These are phyloP conservation scores for Knufia fluminis DNA, from an alignment of 2,329 filamentous ascomycete genomes.

Conservation along the genomic window DNA sequence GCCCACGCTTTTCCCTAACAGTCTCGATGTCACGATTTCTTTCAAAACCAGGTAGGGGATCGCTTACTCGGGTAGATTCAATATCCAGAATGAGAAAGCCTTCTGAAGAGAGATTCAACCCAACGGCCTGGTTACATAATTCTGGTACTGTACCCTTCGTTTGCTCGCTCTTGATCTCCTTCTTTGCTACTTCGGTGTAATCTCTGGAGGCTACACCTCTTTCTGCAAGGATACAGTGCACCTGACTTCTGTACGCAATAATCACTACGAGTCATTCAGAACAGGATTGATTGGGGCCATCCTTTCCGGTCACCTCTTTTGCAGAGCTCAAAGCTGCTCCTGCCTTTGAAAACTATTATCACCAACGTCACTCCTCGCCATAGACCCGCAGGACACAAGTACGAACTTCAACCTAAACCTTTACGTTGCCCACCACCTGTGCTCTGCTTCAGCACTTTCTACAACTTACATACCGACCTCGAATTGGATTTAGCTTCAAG, in stretches of 20 bases:
- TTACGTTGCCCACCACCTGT: neutral
- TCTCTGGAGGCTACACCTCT: too few species aligned
- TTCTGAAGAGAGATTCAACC: neutral
- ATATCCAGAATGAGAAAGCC: neutral
- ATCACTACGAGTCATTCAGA: neutral
- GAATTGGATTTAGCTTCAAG: too few species aligned
- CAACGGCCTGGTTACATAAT: conserved; percentile 2
- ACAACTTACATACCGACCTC: neutral
- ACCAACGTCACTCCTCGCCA: neutral
- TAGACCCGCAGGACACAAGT: neutral
- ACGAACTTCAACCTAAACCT: neutral
- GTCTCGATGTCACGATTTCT: neutral
- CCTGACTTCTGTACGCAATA: too few species aligned
- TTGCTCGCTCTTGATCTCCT: neutral
- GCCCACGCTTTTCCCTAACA: conserved; percentile 6
- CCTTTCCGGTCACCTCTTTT: neutral
- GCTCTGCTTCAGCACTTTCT: neutral
- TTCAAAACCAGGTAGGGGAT: neutral
- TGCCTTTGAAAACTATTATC: neutral
- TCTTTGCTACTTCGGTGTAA: neutral
- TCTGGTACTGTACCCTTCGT: neutral
- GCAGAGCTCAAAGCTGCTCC: too few species aligned
- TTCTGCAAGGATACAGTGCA: too few species aligned
- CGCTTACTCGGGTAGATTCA: neutral
- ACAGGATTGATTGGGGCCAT: neutral